Evolutionary conservation across 2,329 filamentous ascomycete genomes (phyloP), one percentile per base, ranked within the genome.

Genomic region (Xylaria hypoxylon): DNA sequence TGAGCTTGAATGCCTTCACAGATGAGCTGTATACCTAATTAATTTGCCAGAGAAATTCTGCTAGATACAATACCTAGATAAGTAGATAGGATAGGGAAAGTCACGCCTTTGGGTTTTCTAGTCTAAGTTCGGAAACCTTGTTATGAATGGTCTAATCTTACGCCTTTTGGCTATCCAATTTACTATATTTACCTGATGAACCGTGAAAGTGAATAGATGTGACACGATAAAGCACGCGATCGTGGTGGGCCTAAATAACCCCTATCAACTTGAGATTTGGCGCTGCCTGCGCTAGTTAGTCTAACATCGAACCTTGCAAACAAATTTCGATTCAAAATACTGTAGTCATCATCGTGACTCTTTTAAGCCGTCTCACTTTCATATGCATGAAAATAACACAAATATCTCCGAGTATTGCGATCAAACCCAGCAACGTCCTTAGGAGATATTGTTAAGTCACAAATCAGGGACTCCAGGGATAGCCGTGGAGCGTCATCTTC

Each of bases 1-100:
- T 97, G 74, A 85, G 86, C 24, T 80, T 94, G 70, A 94, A 94
- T 80, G 84, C 85, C 28, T 79, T 93, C 72, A 94, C 92, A 1
- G 87, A 92, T 74, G 88, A 89, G 74, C 79, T 94, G 42, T 94
- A 94, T 78, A 94, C 91, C 26, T 75, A 52, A 70, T 55, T n/a
- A n/a, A n/a, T n/a, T n/a, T 38, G 50, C 22, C 8, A 5, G 15
- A n/a, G n/a, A 2, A 24, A 7, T 17, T 17, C n/a, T 22, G 10
- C 11, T 2, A 10, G 26, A 13, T 6, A n/a, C 11, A 55, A 4
- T 26, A 11, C 22, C 33, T 17, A 15, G 1, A 11, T 19, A 26
- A 10, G 3, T 19, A 56, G 42, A 40, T 22, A 56, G 17, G 19
- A 31, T 31, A 48, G 5, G 28, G 11, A 19, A 47, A 40, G 8